Evolutionary conservation across 2,329 filamentous ascomycete genomes (phyloP).

Genomic region (Fusarium humuli): DNA sequence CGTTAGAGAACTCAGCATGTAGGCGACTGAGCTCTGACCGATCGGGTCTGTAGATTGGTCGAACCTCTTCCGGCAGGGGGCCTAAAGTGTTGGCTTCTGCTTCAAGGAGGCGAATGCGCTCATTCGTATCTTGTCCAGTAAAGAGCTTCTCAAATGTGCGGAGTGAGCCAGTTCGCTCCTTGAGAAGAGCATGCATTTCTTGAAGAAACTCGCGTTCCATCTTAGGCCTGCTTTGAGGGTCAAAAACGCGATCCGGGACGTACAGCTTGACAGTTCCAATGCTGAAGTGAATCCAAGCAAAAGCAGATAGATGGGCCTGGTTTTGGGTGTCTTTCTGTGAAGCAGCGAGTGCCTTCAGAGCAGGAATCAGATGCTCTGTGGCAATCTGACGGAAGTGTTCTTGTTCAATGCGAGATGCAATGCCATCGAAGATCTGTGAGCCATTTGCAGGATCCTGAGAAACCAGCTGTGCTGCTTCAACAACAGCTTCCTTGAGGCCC

Average conservation of each 20-base stretch:
- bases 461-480: constrained; percentile 44
- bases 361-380: constrained; percentile 58
- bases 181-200: constrained; percentile 67
- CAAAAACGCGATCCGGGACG: constrained; percentile 86
- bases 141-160: constrained; percentile 73
- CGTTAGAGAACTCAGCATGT: constrained; percentile 84
- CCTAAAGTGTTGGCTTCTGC: constrained; percentile 73
- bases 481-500: constrained; percentile 46
- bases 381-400: constrained; percentile 55
- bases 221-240: constrained; percentile 76
- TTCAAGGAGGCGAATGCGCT: constrained; percentile 73
- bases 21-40: constrained; percentile 75
- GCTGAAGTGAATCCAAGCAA: constrained; percentile 82
- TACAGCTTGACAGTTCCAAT: constrained; percentile 81
- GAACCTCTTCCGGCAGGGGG: constrained; percentile 71
- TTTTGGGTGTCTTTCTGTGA: constrained; percentile 32
- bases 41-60: constrained; percentile 77
- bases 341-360: constrained; percentile 57
- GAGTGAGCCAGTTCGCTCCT: constrained; percentile 69
- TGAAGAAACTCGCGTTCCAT: constrained; percentile 72
- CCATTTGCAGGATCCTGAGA: constrained; percentile 13
- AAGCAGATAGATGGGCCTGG: constrained; percentile 52
- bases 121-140: constrained; percentile 74
- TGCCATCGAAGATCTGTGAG: constrained; percentile 34
- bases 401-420: constrained; percentile 45